Percentiles rank a stretch among this genome's conserved stretches.
These are phyloP conservation scores for Prosopis cineraria DNA, from an alignment of 306 rosid species.

Conservation along the genomic window DNA sequence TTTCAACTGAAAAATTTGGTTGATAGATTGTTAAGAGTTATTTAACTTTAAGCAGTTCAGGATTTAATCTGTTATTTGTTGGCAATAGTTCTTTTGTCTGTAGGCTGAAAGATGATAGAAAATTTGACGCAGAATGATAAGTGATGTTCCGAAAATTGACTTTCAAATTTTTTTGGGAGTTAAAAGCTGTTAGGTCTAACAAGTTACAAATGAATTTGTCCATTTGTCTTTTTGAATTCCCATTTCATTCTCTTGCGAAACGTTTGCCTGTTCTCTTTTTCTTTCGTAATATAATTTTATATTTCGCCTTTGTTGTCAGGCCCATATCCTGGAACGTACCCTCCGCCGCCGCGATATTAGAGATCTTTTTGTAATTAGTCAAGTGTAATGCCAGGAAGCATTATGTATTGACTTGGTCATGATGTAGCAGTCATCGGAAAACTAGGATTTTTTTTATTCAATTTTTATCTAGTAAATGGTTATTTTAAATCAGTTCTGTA, in stretches of 20 bases:
- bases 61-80: neutral
- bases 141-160: neutral
- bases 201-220: neutral
- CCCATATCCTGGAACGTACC: conserved; percentile 60
- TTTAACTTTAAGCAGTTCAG: neutral
- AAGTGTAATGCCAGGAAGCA: neutral
- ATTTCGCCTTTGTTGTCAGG: conserved; percentile 32
- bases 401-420: neutral
- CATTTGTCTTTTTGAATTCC: neutral
- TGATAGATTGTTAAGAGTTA: neutral
- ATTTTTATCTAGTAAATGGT: too few species aligned
- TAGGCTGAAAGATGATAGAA: neutral
- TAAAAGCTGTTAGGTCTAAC: neutral
- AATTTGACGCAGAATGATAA: neutral
- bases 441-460: neutral
- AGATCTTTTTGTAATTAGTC: conserved; percentile 4
- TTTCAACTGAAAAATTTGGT: neutral
- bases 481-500: neutral
- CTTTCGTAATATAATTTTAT: neutral
- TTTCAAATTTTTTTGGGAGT: neutral
- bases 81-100: neutral
- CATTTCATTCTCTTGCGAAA: neutral
- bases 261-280: neutral
- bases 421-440: neutral
- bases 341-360: conserved; percentile 72